Conservation (phyloP, 2,329 filamentous ascomycete genomes). For the Stachybotrys elegans region DNA sequence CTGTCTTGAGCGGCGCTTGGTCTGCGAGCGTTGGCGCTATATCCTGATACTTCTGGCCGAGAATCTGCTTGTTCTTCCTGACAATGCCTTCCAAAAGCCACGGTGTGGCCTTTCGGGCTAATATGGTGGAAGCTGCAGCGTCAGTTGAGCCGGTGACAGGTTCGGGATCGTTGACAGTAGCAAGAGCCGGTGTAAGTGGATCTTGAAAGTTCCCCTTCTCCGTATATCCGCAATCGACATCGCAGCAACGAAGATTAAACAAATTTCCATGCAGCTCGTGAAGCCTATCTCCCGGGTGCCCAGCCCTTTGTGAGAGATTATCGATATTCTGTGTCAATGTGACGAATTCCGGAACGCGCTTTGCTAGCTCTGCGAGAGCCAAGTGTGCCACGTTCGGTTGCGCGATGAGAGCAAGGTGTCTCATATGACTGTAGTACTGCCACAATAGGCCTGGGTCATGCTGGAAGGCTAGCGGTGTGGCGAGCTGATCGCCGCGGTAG, state of each 20-base stretch:
- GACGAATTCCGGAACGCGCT: constrained; percentile 47
- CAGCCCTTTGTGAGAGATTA: constrained; percentile 50
- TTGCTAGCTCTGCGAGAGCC: constrained; percentile 57
- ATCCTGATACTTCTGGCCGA: constrained; percentile 27
- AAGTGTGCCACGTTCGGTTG: constrained; percentile 60
- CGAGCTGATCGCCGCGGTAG: constrained; percentile 53
- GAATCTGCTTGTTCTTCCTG: constrained; percentile 50
- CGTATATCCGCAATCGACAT: constrained; percentile 49
- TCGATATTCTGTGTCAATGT: constrained; percentile 65
- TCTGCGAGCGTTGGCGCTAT: neutral
- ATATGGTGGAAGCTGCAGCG: neutral
- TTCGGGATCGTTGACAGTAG: constrained; percentile 14
- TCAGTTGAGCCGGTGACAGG: constrained; percentile 5
- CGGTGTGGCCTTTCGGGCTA: constrained; percentile 2
- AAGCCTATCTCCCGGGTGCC: constrained; percentile 51
- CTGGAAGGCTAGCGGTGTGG: constrained; percentile 57
- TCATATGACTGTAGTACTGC: constrained; percentile 63
- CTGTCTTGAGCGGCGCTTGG: neutral
- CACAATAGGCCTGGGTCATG: constrained; percentile 60
- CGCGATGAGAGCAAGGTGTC: constrained; percentile 59
- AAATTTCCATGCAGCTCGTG: constrained; percentile 61
- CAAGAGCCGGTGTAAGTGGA: constrained; percentile 48
- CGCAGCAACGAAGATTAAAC: constrained; percentile 58
- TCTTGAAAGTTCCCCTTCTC: constrained; percentile 54
- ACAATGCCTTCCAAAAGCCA: constrained; percentile 15